Conservation (phyloP, 2,329 filamentous ascomycete species). For the Apiospora pterosperma region DNA sequence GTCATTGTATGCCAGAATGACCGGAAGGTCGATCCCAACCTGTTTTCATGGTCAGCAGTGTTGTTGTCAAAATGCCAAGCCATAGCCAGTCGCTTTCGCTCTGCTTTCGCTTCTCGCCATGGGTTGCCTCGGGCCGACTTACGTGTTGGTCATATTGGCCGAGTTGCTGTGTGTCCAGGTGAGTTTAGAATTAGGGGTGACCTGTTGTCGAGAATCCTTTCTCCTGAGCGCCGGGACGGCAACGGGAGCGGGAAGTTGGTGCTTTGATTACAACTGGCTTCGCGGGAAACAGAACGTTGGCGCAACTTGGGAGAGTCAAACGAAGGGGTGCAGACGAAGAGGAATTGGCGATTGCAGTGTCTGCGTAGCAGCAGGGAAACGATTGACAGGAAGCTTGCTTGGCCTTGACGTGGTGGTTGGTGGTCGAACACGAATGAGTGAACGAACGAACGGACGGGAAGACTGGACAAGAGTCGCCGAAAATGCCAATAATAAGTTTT, state of each 20-base stretch:
- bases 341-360: neutral
- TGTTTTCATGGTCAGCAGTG: slow-evolving; percentile 24
- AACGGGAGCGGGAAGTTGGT: neutral
- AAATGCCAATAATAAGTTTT: slow-evolving; percentile 4
- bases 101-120: neutral
- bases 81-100: neutral
- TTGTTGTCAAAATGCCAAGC: neutral
- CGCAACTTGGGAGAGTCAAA: neutral
- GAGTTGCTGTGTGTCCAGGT: neutral
- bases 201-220: neutral
- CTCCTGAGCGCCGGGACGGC: neutral
- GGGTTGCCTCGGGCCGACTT: neutral
- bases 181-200: neutral
- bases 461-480: neutral
- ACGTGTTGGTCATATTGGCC: neutral
- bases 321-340: neutral
- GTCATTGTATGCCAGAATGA: slow-evolving; percentile 94
- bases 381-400: slow-evolving; percentile 1
- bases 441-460: neutral
- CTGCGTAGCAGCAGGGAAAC: neutral
- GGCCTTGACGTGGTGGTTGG: neutral
- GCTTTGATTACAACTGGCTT: neutral
- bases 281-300: neutral
- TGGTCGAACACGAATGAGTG: slow-evolving; percentile 1
- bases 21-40: slow-evolving; percentile 71